phyloP scores from a whole-genome alignment of 805 yeast species.

The Candida tammaniensis region DNA sequence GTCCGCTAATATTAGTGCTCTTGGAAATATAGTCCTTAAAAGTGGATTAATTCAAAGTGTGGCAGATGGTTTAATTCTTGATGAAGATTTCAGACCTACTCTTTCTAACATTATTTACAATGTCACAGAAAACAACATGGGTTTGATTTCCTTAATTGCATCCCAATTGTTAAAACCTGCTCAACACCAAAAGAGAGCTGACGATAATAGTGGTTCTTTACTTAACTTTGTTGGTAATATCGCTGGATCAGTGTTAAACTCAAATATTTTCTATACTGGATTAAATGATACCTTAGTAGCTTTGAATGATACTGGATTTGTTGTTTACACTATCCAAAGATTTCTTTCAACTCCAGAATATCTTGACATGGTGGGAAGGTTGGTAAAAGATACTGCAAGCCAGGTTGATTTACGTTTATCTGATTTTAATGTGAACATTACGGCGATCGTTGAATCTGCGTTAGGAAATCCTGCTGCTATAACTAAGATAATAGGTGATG shows the following conservation, averaged over 20 bases:
- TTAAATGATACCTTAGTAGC: slow-evolving; percentile 29
- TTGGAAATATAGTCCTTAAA: slow-evolving; percentile 21
- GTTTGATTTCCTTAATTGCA: slow-evolving; percentile 19
- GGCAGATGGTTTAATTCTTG: slow-evolving; percentile 38
- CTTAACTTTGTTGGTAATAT: slow-evolving; percentile 27
- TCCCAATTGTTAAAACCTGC: slow-evolving; percentile 22
- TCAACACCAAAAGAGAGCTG: slow-evolving; percentile 12
- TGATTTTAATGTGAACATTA: slow-evolving; percentile 20
- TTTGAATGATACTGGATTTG: slow-evolving; percentile 40
- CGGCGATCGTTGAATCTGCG: slow-evolving; percentile 21
- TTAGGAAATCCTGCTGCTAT: slow-evolving; percentile 21
- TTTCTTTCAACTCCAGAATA: slow-evolving; percentile 33
- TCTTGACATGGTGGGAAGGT: slow-evolving; percentile 32
- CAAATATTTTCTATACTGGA: slow-evolving; percentile 23
- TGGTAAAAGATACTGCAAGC: slow-evolving; percentile 24
- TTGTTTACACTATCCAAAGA: slow-evolving; percentile 34
- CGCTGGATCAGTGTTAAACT: slow-evolving; percentile 24
- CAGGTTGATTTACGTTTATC: slow-evolving; percentile 25
- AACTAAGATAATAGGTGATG: slow-evolving; percentile 17
- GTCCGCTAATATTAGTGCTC: slow-evolving; percentile 19
- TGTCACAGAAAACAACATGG: slow-evolving; percentile 30
- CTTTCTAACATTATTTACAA: slow-evolving; percentile 29
- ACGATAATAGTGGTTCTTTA: slow-evolving; percentile 20
- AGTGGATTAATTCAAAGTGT: slow-evolving; percentile 35
- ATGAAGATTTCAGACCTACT: slow-evolving; percentile 28